phyloP scores from a whole-genome alignment of 305 asterid species.

The Fraxinus angustifolia region DNA sequence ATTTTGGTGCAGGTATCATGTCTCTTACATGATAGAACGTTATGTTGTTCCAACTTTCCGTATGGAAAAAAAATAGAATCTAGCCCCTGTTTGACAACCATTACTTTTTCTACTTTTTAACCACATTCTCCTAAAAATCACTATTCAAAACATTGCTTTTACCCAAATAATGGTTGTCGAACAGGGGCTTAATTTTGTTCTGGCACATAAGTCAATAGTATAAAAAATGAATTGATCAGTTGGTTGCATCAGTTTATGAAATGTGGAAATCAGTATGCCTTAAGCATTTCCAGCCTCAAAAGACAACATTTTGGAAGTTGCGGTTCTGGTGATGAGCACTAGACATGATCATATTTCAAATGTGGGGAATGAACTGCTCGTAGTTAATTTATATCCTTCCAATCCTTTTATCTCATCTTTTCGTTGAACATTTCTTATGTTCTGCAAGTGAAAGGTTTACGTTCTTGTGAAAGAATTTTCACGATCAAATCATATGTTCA shows the following conservation, averaged over 20 bases:
- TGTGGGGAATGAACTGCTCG: not conserved
- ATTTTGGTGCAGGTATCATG: constrained; percentile 59
- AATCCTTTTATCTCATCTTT: not conserved
- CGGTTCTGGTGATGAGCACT: not conserved
- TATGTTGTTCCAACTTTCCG: not conserved
- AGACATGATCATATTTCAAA: not conserved
- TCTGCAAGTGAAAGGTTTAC: not conserved
- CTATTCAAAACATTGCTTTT: not conserved
- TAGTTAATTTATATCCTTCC: constrained; percentile 3
- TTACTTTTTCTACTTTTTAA: not conserved
- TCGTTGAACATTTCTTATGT: not conserved
- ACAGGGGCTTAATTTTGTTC: not conserved
- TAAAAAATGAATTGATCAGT: not conserved
- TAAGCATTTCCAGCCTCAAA: not conserved
- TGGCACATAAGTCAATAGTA: not conserved
- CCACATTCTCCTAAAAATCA: not conserved
- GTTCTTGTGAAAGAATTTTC: constrained; percentile 1
- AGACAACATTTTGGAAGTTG: not conserved
- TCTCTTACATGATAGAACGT: constrained; percentile 15
- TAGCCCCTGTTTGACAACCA: not conserved
- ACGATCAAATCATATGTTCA: constrained; percentile 6
- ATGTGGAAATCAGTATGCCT: not conserved
- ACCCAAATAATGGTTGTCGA: not conserved
- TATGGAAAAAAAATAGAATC: constrained; percentile 3
- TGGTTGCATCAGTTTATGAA: not conserved